Evolutionary conservation across 2,329 filamentous ascomycete genomes (phyloP).

Genomic region (Nannizziopsis barbatae): DNA sequence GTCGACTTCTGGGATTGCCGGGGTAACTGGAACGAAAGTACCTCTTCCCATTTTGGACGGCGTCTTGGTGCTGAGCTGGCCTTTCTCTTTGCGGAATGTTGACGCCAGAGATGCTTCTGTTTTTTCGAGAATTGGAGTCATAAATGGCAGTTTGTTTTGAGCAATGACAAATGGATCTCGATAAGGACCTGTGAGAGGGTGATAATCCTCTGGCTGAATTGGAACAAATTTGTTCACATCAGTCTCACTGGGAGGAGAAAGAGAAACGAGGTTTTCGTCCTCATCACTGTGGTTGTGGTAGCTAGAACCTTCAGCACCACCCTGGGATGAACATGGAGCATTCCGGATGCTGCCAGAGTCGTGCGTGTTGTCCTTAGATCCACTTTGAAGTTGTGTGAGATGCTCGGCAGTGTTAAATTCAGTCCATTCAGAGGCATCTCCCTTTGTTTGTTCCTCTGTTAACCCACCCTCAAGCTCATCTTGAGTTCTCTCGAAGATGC

Average conservation of each 20-base stretch:
- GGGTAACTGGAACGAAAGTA: constrained; percentile 18
- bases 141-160: constrained; percentile 88
- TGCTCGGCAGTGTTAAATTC: constrained; percentile 70
- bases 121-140: constrained; percentile 95
- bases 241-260: neutral
- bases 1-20: constrained; percentile 29
- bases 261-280: neutral
- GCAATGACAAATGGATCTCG: constrained; percentile 68
- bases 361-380: neutral
- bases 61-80: constrained; percentile 59
- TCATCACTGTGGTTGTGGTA: neutral
- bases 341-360: neutral
- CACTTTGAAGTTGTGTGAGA: constrained; percentile 39
- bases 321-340: constrained; percentile 11
- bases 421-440: constrained; percentile 64
- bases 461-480: constrained; percentile 25
- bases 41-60: constrained; percentile 50
- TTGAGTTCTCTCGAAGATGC: constrained; percentile 30
- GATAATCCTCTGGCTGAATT: constrained; percentile 74
- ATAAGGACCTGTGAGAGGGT: constrained; percentile 66
- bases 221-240: constrained; percentile 56
- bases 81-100: constrained; percentile 46
- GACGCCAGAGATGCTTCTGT: constrained; percentile 75
- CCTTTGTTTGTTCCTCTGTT: constrained; percentile 33
- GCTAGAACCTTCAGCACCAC: constrained; percentile 13